Evolutionary conservation across 768 basidiomycete genomes (phyloP), one percentile per base, ranked within the genome.

Genomic region (Gymnopilus junonius): DNA sequence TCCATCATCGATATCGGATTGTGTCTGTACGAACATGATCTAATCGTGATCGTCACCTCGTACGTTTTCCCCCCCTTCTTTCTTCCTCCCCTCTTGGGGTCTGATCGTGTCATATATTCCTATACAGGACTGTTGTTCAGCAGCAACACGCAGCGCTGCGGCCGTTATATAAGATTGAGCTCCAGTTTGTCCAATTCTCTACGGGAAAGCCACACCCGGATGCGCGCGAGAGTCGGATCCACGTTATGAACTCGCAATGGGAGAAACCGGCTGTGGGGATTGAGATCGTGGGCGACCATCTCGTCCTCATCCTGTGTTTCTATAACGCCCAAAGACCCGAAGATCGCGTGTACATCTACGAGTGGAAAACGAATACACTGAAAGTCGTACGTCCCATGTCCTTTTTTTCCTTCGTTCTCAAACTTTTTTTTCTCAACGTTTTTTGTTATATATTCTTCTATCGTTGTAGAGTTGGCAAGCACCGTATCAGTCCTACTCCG

Each of bases 241-340:
- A 68, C 20, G 75, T 82, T 3, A 60, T 66, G 23, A 73, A 63
- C 5, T 67, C 75, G 1, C 31, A 40, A 2, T 71, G 60, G 65
- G 67, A 67, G 15, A 71, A 69, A 15, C 77, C 79, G 2, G 65
- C 73, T 7, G 69, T 83, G 17, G 77, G 77, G 10, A 74, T 84
- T 31, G 83, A 83, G 63, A 79, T 81, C 43, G 81, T 82, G 11
- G 83, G 82, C n/a, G 75, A 80, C 14, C 71, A 80, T 63, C 69
- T 84, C 3, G 79, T 81, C 1, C 73, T 85, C 1, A 69, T 81
- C 4, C 71, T 79, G 3, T 69, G 72, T 1, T 75, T 74, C 58
- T 67, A 64, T 21, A 63, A 68, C 25, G 48, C 48, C 1, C 39
- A 37, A 20, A 58, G 55, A 1, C 69, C 65, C 0, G 50, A 67